Conservation (phyloP, 139 green algal genomes). For the Chlorella sp. region DNA sequence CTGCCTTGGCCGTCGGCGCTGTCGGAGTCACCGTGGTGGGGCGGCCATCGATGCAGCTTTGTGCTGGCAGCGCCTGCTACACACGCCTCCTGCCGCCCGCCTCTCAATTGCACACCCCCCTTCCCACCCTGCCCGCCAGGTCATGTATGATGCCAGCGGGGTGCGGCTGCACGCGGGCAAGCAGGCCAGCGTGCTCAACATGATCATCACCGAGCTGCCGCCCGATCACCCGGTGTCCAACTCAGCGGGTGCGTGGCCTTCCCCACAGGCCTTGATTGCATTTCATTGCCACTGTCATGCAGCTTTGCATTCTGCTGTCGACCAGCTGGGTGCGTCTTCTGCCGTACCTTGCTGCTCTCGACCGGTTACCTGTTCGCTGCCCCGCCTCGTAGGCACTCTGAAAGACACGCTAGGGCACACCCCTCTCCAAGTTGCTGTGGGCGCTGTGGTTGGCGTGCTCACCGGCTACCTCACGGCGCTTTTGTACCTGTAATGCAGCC, state of each 20-base stretch:
- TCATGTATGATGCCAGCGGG: constrained; percentile 95
- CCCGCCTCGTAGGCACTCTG: constrained; percentile 42
- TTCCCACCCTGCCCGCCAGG: constrained; percentile 5
- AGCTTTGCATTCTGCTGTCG: too few relatives aligned
- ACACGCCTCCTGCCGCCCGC: background rate
- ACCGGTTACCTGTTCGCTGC: too few relatives aligned
- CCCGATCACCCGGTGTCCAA: constrained; percentile 75
- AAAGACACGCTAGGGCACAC: constrained; percentile 87
- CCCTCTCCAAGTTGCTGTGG: constrained; percentile 66
- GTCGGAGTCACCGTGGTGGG: background rate
- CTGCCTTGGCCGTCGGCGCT: background rate
- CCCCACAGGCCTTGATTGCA: too few relatives aligned
- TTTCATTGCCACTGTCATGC: too few relatives aligned
- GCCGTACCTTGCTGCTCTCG: too few relatives aligned
- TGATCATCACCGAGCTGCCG: constrained; percentile 84
- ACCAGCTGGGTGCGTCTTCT: too few relatives aligned
- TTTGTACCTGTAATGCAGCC: constrained; percentile 24
- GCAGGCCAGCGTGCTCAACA: constrained; percentile 96
- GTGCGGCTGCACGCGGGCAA: constrained; percentile 95
- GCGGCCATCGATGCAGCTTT: too few relatives aligned
- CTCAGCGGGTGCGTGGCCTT: background rate
- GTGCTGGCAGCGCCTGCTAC: too few relatives aligned
- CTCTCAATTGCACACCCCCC: background rate
- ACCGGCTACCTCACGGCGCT: constrained; percentile 48
- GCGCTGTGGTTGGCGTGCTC: constrained; percentile 47